Evolutionary conservation across 305 asterid species (phyloP).

Genomic region (Withania somnifera): DNA sequence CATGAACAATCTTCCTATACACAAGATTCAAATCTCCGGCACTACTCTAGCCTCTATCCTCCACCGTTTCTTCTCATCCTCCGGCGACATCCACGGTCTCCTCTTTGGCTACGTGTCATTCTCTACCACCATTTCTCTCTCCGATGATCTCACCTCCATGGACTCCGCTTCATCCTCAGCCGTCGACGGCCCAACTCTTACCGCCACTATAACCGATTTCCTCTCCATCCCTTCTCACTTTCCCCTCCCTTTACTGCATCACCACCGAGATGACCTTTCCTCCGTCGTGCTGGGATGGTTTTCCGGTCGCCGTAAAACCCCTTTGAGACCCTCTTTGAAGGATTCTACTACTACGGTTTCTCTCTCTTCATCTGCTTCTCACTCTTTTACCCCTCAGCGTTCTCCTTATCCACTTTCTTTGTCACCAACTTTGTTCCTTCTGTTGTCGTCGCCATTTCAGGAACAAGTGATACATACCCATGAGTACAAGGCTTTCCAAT

Average conservation of each 20-base stretch:
- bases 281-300: constrained; percentile 54
- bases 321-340: constrained; percentile 64
- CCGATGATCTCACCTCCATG: constrained; percentile 37
- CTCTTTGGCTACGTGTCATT: constrained; percentile 39
- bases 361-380: constrained; percentile 31
- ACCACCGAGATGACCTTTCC: constrained; percentile 14
- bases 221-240: constrained; percentile 56
- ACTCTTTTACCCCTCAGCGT: constrained; percentile 31
- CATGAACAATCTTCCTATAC: constrained; percentile 22
- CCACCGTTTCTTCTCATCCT: constrained; percentile 51
- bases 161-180: constrained; percentile 9
- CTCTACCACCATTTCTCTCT: constrained; percentile 41
- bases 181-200: constrained; percentile 23
- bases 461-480: constrained; percentile 74
- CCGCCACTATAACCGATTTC: constrained; percentile 54
- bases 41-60: constrained; percentile 32
- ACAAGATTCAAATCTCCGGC: constrained; percentile 31
- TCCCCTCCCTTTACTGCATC: constrained; percentile 38
- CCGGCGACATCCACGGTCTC: constrained; percentile 43
- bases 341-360: constrained; percentile 35
- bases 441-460: constrained; percentile 64
- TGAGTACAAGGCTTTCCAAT: constrained; percentile 74
- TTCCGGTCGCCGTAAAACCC: constrained; percentile 84
- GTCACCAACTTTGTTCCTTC: constrained; percentile 57
- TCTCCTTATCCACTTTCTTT: constrained; percentile 30